A percentile compares a stretch with the other conserved stretches of the same genome.
These are phyloP conservation scores for Digitaria exilis DNA, from an alignment of 202 grass and related monocot genomes.

Conservation along the genomic window DNA sequence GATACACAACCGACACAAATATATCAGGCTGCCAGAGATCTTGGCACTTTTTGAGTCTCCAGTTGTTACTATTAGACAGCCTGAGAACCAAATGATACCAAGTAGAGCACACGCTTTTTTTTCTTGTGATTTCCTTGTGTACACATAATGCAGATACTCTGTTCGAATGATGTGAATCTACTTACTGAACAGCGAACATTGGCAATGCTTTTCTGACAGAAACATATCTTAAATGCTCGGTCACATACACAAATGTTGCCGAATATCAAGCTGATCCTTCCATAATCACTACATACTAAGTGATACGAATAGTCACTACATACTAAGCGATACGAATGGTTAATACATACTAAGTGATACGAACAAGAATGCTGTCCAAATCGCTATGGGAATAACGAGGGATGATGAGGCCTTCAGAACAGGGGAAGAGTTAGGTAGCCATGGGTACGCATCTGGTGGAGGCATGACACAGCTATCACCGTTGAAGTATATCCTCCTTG, in stretches of 20 bases:
- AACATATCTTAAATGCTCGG: not conserved
- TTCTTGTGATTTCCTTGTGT: not conserved
- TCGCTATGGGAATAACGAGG: slow-evolving; percentile 4
- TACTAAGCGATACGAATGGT: not conserved
- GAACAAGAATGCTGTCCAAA: slow-evolving; percentile 24
- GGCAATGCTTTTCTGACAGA: not conserved
- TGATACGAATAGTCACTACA: not conserved
- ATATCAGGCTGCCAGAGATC: slow-evolving; percentile 2
- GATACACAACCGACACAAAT: slow-evolving; percentile 6
- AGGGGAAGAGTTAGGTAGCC: slow-evolving; percentile 59
- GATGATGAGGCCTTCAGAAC: slow-evolving; percentile 20
- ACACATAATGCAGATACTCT: not conserved
- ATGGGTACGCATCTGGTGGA: slow-evolving; percentile 68
- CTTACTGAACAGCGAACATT: slow-evolving; percentile 17
- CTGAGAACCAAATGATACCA: not conserved
- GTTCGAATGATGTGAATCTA: not conserved
- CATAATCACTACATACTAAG: too few relatives aligned
- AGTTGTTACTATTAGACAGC: not conserved
- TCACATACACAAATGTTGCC: not conserved
- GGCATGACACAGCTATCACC: slow-evolving; percentile 92
- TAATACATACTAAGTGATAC: too few relatives aligned
- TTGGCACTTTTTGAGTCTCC: not conserved
- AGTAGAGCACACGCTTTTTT: not conserved
- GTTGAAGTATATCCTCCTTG: slow-evolving; percentile 85
- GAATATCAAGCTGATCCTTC: too few relatives aligned